These are phyloP conservation scores for Diaporthe vexans DNA, from an alignment of 2,329 filamentous ascomycete genomes.

Conservation along the genomic window DNA sequence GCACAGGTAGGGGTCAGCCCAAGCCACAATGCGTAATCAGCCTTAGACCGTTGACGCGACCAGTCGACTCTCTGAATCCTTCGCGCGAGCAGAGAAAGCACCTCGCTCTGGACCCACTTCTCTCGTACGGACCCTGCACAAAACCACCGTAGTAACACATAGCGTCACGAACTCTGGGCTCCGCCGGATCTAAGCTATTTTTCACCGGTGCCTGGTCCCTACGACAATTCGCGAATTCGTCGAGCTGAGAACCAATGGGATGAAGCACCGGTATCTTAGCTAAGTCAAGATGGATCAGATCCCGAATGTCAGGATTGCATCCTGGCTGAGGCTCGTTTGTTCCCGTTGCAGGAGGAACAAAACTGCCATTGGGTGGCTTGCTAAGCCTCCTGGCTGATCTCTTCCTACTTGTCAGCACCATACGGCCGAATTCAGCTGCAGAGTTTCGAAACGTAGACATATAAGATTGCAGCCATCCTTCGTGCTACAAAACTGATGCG, in stretches of 20 bases:
- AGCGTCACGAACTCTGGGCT: background rate
- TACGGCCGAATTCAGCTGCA: background rate
- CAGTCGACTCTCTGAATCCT: constrained; percentile 1
- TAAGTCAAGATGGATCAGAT: background rate
- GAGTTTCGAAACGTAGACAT: background rate
- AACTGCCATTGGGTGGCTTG: constrained; percentile 5
- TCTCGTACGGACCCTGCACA: background rate
- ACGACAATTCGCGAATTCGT: background rate
- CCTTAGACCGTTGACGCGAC: too few relatives aligned
- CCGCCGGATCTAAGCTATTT: background rate
- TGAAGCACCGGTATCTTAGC: background rate
- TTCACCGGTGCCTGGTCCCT: background rate
- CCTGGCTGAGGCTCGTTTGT: background rate
- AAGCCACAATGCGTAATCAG: constrained; percentile 28
- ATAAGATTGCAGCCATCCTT: background rate
- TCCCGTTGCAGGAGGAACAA: background rate
- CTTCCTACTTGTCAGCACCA: background rate
- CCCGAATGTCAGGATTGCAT: constrained; percentile 13
- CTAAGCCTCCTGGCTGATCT: constrained; percentile 21
- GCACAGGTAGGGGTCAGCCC: background rate
- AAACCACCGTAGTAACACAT: background rate
- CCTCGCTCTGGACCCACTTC: constrained; percentile 22
- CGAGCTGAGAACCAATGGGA: background rate
- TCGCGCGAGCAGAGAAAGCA: background rate
- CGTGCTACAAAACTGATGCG: background rate